Conservation (phyloP, 2,329 filamentous ascomycete species). For the Neopestalotiopsis clavispora region DNA sequence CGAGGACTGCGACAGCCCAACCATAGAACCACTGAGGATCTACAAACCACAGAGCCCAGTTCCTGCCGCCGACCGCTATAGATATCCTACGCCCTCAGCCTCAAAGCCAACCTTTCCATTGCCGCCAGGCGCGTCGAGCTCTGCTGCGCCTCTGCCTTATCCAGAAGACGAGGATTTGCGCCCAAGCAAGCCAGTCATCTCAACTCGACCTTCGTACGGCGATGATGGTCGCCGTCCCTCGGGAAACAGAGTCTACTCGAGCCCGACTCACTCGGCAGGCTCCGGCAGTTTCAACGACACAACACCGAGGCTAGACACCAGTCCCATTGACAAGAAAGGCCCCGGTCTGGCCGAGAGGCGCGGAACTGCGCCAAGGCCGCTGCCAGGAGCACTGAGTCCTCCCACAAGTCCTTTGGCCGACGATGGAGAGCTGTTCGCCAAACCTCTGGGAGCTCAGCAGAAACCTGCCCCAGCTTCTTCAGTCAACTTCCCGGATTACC, state of each 20-base stretch:
- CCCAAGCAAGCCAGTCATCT: conserved; percentile 44
- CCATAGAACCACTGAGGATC: conserved; percentile 83
- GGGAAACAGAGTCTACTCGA: conserved; percentile 38
- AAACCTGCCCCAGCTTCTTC: conserved; percentile 45
- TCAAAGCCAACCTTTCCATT: conserved; percentile 66
- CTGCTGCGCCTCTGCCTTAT: conserved; percentile 71
- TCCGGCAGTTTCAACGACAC: conserved; percentile 53
- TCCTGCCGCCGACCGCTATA: conserved; percentile 52
- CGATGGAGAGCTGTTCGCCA: conserved; percentile 80
- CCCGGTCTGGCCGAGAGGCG: conserved; percentile 79
- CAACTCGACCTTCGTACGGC: conserved; percentile 48
- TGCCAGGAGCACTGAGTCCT: conserved; percentile 70
- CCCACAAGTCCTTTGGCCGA: conserved; percentile 73
- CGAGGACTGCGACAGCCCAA: conserved; percentile 71
- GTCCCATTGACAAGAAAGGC: conserved; percentile 60
- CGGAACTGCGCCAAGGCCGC: conserved; percentile 79
- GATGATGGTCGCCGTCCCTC: conserved; percentile 43
- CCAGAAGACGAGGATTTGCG: conserved; percentile 70
- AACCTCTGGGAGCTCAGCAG: conserved; percentile 56
- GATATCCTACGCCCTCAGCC: conserved; percentile 54
- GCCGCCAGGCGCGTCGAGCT: conserved; percentile 73
- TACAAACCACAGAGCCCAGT: conserved; percentile 76
- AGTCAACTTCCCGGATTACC: conserved; percentile 53
- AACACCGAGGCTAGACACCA: conserved; percentile 59
- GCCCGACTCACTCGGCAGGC: conserved; percentile 37